Conservation (phyloP, 2,329 filamentous ascomycete species). For the Monosporascus sp. region DNA sequence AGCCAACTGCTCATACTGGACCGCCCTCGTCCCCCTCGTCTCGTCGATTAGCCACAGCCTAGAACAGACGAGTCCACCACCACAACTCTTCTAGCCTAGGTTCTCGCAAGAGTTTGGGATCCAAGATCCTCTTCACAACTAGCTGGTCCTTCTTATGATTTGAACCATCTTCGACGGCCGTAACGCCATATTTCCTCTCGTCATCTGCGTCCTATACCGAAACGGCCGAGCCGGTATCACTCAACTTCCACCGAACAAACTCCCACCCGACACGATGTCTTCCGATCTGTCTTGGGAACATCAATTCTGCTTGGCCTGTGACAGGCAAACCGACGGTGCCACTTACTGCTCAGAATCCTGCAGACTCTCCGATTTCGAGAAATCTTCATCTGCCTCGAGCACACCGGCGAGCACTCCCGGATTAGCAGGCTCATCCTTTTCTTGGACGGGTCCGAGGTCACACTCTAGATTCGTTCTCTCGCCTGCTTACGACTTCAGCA, state of each 20-base stretch:
- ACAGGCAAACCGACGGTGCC: slow-evolving; percentile 76
- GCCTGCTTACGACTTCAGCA: slow-evolving; percentile 70
- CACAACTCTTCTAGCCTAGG: background rate
- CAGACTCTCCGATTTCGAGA: slow-evolving; percentile 81
- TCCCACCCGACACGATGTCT: slow-evolving; percentile 36
- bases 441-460: slow-evolving; percentile 38
- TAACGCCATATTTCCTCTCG: background rate
- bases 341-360: slow-evolving; percentile 92
- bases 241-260: slow-evolving; percentile 17
- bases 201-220: background rate
- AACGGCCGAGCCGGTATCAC: background rate
- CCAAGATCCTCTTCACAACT: background rate
- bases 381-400: slow-evolving; percentile 48
- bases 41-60: background rate
- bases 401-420: slow-evolving; percentile 55
- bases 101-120: background rate
- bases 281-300: slow-evolving; percentile 67
- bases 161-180: background rate
- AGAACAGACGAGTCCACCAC: background rate
- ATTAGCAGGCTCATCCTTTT: slow-evolving; percentile 45
- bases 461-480: slow-evolving; percentile 60
- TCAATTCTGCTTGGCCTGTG: slow-evolving; percentile 91
- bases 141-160: background rate
- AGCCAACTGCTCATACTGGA: background rate
- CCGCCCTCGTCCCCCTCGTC: background rate